Evolutionary conservation across 2,329 filamentous ascomycete species (phyloP), one percentile per base, ranked within the genome.

Genomic region (Periconia digitata): DNA sequence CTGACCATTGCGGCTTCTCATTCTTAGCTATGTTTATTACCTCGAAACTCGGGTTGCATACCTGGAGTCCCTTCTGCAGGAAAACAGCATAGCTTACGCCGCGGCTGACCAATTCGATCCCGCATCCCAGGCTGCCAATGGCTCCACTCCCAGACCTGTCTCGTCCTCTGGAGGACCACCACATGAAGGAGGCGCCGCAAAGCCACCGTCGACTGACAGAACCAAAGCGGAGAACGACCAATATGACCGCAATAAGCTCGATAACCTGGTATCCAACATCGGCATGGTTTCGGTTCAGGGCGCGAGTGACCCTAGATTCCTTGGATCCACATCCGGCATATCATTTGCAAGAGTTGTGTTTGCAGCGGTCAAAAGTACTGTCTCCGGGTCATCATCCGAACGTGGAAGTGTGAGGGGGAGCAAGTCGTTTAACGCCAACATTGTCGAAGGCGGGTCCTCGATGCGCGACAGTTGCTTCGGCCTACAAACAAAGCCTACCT

Each of bases 391-490:
- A 5, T 67, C 71, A 0, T 86, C 85, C 10, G 87, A 90, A 59
- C 85, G 84, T 58, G 81, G 78, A 27, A 81, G 83, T 43, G 76
- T 83, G 43, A 78, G 79, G 45, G 80, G 84, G 3, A 83, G 80
- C 54, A 84, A 83, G 65, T 71, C 78, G 54, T 62, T 79, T 52
- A 74, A 79, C 50, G 59, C 71, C 55, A 73, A 77, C 40, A 72
- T 76, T 32, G 75, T 74, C 20, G 77, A 80, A 29, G 79, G 81
- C 34, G 86, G 85, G 32, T 90, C 90, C 16, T 90, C 89, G 12
- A 94, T 96, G 87, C 83, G 92, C 50, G 92, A 97, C 72, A 95
- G 91, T 0, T 96, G 96, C 77, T 97, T 97, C 66, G 92, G 92
- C n/a, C 76, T 97, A 38, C 91, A 96, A 60, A 95, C 90, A 2